phyloP scores from a whole-genome alignment of 2,329 filamentous ascomycete species.

The Didymella pomorum region DNA sequence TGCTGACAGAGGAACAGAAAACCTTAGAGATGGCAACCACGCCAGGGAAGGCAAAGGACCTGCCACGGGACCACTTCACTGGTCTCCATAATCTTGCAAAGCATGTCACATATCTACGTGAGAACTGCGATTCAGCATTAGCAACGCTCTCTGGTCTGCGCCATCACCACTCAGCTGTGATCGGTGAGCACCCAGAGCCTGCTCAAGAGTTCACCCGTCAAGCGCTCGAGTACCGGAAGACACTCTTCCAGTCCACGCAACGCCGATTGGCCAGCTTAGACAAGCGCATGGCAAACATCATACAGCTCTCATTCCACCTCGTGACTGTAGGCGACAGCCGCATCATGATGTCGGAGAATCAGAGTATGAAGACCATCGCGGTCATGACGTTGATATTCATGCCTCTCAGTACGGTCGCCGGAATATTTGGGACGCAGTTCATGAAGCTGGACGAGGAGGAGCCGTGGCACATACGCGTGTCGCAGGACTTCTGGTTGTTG shows the following conservation, averaged over 20 bases:
- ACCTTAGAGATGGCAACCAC: conserved; percentile 32
- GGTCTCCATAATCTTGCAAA: conserved; percentile 52
- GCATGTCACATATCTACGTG: conserved; percentile 49
- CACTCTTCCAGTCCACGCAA: conserved; percentile 46
- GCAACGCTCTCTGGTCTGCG: conserved; percentile 38
- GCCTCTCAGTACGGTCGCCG: conserved; percentile 48
- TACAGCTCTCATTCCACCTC: conserved; percentile 52
- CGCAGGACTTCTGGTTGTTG: conserved; percentile 43
- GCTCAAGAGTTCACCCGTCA: conserved; percentile 25
- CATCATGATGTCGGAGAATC: conserved; percentile 49
- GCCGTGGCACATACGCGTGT: conserved; percentile 32
- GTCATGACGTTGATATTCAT: conserved; percentile 56
- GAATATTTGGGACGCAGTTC: conserved; percentile 44
- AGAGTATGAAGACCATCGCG: conserved; percentile 58
- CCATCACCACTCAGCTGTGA: conserved; percentile 27
- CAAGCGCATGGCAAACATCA: conserved; percentile 50
- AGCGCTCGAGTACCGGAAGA: conserved; percentile 42
- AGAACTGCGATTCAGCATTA: conserved; percentile 45
- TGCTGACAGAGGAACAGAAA: conserved; percentile 25
- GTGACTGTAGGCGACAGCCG: conserved; percentile 52
- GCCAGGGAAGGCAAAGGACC: conserved; percentile 31
- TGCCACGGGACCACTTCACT: conserved; percentile 29
- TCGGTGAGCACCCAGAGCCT: conserved; percentile 12
- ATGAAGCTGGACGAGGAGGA: conserved; percentile 34
- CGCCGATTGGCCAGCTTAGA: conserved; percentile 47